These are phyloP conservation scores for Hemisphaericaspora nanyangensis DNA, from an alignment of 805 yeast genomes.

Conservation along the genomic window DNA sequence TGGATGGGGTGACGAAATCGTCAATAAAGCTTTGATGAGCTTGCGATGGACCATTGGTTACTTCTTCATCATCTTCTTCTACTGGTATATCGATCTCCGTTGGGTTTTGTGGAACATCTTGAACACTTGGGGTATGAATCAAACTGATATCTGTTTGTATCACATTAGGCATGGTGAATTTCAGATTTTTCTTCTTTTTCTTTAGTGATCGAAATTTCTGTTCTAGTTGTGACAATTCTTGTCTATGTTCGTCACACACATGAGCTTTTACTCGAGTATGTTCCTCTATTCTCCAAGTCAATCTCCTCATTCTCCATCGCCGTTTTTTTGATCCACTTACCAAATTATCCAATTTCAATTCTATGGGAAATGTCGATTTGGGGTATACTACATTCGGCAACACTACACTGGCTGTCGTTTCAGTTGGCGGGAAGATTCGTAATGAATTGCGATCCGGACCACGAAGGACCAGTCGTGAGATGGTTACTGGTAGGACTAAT, in stretches of 20 bases:
- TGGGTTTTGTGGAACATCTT: not conserved
- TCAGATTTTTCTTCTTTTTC: conserved; percentile 4
- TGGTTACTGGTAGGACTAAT: conserved; percentile 60
- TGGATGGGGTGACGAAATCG: conserved; percentile 18
- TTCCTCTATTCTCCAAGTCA: conserved; percentile 89
- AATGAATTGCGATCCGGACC: conserved; percentile 84
- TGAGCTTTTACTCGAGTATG: conserved; percentile 56
- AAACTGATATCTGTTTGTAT: conserved; percentile 21
- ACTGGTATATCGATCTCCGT: conserved; percentile 11
- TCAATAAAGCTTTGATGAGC: conserved; percentile 23
- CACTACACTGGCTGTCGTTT: conserved; percentile 79
- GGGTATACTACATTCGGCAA: conserved; percentile 90
- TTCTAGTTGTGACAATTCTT: conserved; percentile 45
- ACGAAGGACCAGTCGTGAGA: conserved; percentile 71
- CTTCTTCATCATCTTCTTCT: conserved; percentile 14
- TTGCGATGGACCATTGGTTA: conserved; percentile 17
- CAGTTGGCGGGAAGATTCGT: conserved; percentile 94
- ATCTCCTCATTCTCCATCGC: conserved; percentile 90
- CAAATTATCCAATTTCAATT: conserved; percentile 74
- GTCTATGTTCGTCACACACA: conserved; percentile 56
- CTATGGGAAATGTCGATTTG: conserved; percentile 78
- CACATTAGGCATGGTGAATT: conserved; percentile 20
- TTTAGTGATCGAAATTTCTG: conserved; percentile 25
- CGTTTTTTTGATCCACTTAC: conserved; percentile 45
- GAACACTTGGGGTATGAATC: conserved; percentile 2